A percentile compares a stretch with the other conserved stretches of the same genome.
Evolutionary conservation across 805 yeast genomes (phyloP).

Genomic region (Starmerella apicola): DNA sequence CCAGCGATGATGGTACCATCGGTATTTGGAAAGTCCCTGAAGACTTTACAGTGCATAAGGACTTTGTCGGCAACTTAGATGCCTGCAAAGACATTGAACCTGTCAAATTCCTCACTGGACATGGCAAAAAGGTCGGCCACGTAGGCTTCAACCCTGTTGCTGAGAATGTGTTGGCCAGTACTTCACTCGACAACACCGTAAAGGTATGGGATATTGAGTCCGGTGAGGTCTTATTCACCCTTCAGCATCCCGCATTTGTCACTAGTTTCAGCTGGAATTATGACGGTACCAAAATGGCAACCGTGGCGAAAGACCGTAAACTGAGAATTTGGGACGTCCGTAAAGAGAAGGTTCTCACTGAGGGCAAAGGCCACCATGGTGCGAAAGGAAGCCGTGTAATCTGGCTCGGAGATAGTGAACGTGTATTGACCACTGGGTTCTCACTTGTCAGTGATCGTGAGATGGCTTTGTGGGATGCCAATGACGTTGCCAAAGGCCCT

Average conservation of each 20-base stretch:
- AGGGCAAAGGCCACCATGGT: constrained; percentile 84
- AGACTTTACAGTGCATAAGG: constrained; percentile 54
- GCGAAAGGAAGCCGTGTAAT: constrained; percentile 80
- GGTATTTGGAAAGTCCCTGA: constrained; percentile 82
- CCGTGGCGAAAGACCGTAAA: constrained; percentile 82
- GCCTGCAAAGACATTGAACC: constrained; percentile 62
- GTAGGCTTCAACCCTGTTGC: constrained; percentile 84
- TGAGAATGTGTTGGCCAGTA: constrained; percentile 71
- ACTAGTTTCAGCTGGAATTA: constrained; percentile 88
- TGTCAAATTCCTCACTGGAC: constrained; percentile 61
- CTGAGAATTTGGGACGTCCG: constrained; percentile 87
- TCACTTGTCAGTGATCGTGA: constrained; percentile 89
- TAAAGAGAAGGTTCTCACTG: constrained; percentile 57
- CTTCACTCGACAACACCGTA: constrained; percentile 81
- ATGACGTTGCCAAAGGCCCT: constrained; percentile 63
- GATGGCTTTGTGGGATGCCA: constrained; percentile 84
- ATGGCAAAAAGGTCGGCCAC: constrained; percentile 86
- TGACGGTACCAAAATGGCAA: constrained; percentile 76
- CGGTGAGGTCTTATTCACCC: constrained; percentile 56
- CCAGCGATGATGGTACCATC: constrained; percentile 73
- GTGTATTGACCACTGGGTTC: constrained; percentile 89
- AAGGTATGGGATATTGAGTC: constrained; percentile 81
- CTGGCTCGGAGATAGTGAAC: constrained; percentile 81
- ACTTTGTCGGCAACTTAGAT: constrained; percentile 32
- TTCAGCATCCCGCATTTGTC: constrained; percentile 80